A percentile compares a stretch with the other conserved stretches of the same genome.
Evolutionary conservation across 2,329 filamentous ascomycete genomes (phyloP).

Genomic region (Colletotrichum salicis): DNA sequence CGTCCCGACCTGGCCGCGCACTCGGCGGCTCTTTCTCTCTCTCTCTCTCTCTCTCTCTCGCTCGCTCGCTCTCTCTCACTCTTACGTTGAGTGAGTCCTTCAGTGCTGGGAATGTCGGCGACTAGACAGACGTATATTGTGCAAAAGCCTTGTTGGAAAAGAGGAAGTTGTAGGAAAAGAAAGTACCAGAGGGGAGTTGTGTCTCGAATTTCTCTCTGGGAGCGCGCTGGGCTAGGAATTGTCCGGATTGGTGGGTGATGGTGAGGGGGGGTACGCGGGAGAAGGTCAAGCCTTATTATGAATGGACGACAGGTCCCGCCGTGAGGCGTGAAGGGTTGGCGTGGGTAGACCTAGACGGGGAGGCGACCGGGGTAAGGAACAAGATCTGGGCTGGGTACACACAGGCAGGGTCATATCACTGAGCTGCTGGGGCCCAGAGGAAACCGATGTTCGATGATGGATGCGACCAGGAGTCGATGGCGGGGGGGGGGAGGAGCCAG

Average conservation of each 20-base stretch:
- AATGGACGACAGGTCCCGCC: slow-evolving; percentile 36
- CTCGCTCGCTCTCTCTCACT: neutral
- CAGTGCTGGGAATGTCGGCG: slow-evolving; percentile 1
- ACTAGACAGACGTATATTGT: slow-evolving; percentile 13
- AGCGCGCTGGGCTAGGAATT: slow-evolving; percentile 25
- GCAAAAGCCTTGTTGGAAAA: slow-evolving; percentile 19
- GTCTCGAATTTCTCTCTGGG: slow-evolving; percentile 36
- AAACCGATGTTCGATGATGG: slow-evolving; percentile 33
- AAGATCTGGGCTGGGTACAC: slow-evolving; percentile 35
- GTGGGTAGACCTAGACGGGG: slow-evolving; percentile 31
- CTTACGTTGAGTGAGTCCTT: neutral
- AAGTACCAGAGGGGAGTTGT: slow-evolving; percentile 34
- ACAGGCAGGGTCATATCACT: slow-evolving; percentile 35
- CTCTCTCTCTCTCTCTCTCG: neutral
- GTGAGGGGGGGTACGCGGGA: slow-evolving; percentile 35
- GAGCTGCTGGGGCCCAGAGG: slow-evolving; percentile 22
- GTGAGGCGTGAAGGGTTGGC: slow-evolving; percentile 35
- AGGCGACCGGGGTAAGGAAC: slow-evolving; percentile 32
- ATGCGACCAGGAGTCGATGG: slow-evolving; percentile 31
- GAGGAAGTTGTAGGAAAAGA: slow-evolving; percentile 32
- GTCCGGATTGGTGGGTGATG: slow-evolving; percentile 35
- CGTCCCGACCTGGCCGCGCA: slow-evolving; percentile 22
- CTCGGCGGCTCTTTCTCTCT: slow-evolving; percentile 17
- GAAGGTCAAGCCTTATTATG: slow-evolving; percentile 37
- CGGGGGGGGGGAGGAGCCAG: slow-evolving; percentile 14